A percentile compares a stretch with the other conserved stretches of the same genome.
phyloP scores from a whole-genome alignment of 139 green algal species.

The Micromonas pusilla region DNA sequence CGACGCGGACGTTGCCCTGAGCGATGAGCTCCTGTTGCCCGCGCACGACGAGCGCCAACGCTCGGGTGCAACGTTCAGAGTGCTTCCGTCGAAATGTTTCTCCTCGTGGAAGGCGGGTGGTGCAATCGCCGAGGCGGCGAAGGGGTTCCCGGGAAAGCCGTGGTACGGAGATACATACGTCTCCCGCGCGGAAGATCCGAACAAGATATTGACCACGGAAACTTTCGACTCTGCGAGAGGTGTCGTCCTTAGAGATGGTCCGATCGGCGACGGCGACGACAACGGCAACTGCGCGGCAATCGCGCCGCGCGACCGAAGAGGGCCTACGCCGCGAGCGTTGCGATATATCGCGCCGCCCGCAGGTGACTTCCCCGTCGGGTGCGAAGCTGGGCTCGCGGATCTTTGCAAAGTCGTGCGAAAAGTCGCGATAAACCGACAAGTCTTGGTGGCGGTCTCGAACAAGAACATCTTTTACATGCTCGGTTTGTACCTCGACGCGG shows the following conservation, averaged over 20 bases:
- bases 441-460: slow-evolving; percentile 86
- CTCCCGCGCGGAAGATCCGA: background rate
- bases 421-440: slow-evolving; percentile 68
- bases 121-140: background rate
- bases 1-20: background rate
- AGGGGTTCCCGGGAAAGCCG: background rate
- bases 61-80: background rate
- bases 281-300: background rate
- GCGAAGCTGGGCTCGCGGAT: background rate
- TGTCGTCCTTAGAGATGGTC: background rate
- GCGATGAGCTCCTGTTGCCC: slow-evolving; percentile 8
- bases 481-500: slow-evolving; percentile 37
- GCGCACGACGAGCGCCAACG: background rate
- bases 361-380: background rate
- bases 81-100: background rate
- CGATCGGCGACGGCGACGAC: background rate
- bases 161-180: background rate
- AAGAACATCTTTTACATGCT: slow-evolving; percentile 43
- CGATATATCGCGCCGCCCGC: background rate
- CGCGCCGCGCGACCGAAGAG: background rate
- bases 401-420: slow-evolving; percentile 41
- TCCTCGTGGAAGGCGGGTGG: background rate
- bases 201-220: background rate
- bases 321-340: background rate
- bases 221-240: background rate